Evolutionary conservation across 2,329 filamentous ascomycete genomes (phyloP), one percentile per base, ranked within the genome.

Genomic region (Pyricularia grisea): DNA sequence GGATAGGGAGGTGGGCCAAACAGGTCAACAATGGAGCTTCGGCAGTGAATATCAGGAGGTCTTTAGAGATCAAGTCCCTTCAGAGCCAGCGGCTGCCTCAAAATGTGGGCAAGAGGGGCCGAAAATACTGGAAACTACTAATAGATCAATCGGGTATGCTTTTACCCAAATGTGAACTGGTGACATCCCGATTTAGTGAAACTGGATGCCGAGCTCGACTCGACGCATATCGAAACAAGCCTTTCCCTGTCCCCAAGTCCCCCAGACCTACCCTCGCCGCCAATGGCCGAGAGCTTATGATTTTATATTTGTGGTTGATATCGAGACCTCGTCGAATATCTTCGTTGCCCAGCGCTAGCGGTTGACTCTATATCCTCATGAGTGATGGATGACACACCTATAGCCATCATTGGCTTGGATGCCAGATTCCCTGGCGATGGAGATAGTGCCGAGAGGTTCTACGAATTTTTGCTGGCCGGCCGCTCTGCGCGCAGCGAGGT

Each of bases 351-450:
- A 28, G 1, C 2, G 23, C n/a, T 14, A 25, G 58, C n/a, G 23
- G 23, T 25, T 27, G 23, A 61, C 11, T 12, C 12, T 61, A 25
- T 25, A 11, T 27, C 12, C 25, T 61, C 14, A 25, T 61, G 58
- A 65, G 30, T 28, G 31, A 71, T 66, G 36, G 72, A 71, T 71
- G 69, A 70, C 60, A 74, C 75, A 63, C 74, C 74, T 23, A 74
- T 76, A 65, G 75, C 74, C 20, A 70, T 75, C 68, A 72, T 75
- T 20, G 75, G 75, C 58, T 31, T 75, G 2, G 72, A 74, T 64
- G 72, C 73, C 61, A 73, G 72, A 64, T 71, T 76, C 23, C 76
- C 76, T 25, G 72, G 74, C 9, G 75, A 75, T 68, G 73, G 71
- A 23, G 72, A 73, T 55, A 75, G 69, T 4, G 70, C 74, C 10